These are phyloP conservation scores for Suillus occidentalis DNA, from an alignment of 768 basidiomycete genomes.

Conservation along the genomic window DNA sequence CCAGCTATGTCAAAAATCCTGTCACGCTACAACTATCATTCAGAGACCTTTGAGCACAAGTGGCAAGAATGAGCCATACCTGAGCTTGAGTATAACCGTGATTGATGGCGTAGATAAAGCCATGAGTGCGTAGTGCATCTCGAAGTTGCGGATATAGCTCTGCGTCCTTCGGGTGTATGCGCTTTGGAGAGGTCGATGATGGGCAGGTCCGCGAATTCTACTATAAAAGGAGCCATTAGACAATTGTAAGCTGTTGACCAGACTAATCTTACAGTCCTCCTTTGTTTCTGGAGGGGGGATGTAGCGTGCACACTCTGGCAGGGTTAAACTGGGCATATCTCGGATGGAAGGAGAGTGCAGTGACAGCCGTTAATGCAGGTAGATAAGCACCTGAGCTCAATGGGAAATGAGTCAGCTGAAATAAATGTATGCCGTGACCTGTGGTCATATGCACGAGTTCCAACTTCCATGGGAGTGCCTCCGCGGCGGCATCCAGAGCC, in stretches of 20 bases:
- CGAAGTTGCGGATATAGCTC: slow-evolving; percentile 32
- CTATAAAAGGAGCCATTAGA: slow-evolving; percentile 14
- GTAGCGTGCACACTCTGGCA: slow-evolving; percentile 34
- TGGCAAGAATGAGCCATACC: slow-evolving; percentile 23
- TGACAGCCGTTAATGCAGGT: neutral
- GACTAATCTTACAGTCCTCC: slow-evolving; percentile 28
- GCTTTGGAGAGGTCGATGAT: slow-evolving; percentile 35
- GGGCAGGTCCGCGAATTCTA: slow-evolving; percentile 37
- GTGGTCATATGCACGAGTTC: neutral
- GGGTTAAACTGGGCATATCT: slow-evolving; percentile 18
- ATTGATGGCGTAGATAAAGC: slow-evolving; percentile 50
- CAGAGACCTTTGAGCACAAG: neutral
- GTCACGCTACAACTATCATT: slow-evolving; percentile 30
- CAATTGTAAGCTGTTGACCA: no score
- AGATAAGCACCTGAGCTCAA: neutral
- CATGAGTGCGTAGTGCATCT: slow-evolving; percentile 33
- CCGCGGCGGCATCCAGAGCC: no score
- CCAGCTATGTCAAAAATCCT: slow-evolving; percentile 46
- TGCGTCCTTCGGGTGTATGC: slow-evolving; percentile 32
- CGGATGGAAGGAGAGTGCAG: neutral
- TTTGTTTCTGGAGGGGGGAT: slow-evolving; percentile 28
- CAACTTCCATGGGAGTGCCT: neutral
- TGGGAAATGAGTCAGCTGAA: neutral
- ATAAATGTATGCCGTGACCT: neutral
- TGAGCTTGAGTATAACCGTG: slow-evolving; percentile 44